These are phyloP conservation scores for Jatropha multifida DNA, from an alignment of 441 rosid species.

Conservation along the genomic window DNA sequence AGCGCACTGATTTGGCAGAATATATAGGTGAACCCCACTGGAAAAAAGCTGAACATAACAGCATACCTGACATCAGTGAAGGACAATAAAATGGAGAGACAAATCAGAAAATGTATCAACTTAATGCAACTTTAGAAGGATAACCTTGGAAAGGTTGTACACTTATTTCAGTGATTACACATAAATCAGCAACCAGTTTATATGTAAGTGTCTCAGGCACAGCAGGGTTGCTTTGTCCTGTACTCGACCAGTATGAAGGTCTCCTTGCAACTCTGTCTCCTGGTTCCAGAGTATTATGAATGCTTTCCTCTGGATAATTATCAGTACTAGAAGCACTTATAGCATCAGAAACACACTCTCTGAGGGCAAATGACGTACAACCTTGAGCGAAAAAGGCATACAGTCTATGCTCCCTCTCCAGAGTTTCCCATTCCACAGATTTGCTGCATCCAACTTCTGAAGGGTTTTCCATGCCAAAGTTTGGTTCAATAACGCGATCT, in stretches of 20 bases:
- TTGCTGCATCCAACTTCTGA: constrained; percentile 55
- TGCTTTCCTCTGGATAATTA: constrained; percentile 74
- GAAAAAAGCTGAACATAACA: constrained; percentile 60
- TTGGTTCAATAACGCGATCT: constrained; percentile 46
- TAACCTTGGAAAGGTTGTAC: constrained; percentile 86
- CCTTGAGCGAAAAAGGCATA: constrained; percentile 61
- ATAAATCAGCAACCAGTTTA: constrained; percentile 59
- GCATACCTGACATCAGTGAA: constrained; percentile 20
- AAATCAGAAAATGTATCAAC: not conserved
- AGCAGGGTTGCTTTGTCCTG: constrained; percentile 58
- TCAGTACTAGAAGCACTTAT: constrained; percentile 91
- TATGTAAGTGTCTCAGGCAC: constrained; percentile 90
- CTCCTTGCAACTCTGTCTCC: constrained; percentile 40
- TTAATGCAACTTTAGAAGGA: not conserved
- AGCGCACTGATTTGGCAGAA: constrained; percentile 72
- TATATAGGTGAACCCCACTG: constrained; percentile 74
- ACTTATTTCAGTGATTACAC: constrained; percentile 67
- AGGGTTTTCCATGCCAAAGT: constrained; percentile 15
- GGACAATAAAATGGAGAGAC: constrained; percentile 4
- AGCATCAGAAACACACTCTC: constrained; percentile 56
- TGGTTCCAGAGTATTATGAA: constrained; percentile 64
- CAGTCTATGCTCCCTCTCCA: constrained; percentile 65
- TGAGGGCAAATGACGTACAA: constrained; percentile 37
- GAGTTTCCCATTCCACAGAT: constrained; percentile 42
- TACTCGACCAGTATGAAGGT: constrained; percentile 92